Percentiles rank a stretch among this genome's conserved stretches.
Conservation (phyloP, 2,329 filamentous ascomycete species). For the Monosporascus cannonballus region DNA sequence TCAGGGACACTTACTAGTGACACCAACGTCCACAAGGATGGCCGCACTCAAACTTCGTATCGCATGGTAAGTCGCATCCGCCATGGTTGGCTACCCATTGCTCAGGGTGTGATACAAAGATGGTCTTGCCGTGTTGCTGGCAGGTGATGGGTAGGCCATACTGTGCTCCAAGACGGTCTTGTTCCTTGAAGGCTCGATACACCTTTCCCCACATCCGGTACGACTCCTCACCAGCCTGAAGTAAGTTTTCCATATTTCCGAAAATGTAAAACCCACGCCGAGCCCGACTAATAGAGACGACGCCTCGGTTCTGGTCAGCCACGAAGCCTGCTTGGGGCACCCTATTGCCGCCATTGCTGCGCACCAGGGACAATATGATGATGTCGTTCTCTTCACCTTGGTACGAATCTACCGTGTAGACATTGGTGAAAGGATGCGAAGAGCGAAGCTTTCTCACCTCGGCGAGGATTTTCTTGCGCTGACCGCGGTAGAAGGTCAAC, state of each 20-base stretch:
- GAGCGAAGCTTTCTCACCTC: slow-evolving; percentile 30
- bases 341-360: slow-evolving; percentile 51
- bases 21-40: slow-evolving; percentile 23
- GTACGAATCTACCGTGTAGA: slow-evolving; percentile 81
- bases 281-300: slow-evolving; percentile 62
- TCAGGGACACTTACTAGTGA: slow-evolving; percentile 22
- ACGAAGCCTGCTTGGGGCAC: slow-evolving; percentile 63
- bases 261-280: slow-evolving; percentile 79
- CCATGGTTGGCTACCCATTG: slow-evolving; percentile 40
- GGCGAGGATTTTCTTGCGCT: slow-evolving; percentile 59
- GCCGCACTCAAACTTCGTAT: slow-evolving; percentile 18
- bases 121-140: slow-evolving; percentile 46
- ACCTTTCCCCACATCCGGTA: slow-evolving; percentile 34
- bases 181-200: slow-evolving; percentile 32
- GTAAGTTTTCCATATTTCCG: slow-evolving; percentile 58
- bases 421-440: slow-evolving; percentile 40
- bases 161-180: slow-evolving; percentile 23
- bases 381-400: slow-evolving; percentile 89
- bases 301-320: slow-evolving; percentile 50
- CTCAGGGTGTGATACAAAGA: slow-evolving; percentile 43
- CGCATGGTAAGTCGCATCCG: slow-evolving; percentile 20
- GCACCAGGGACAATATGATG: slow-evolving; percentile 72
- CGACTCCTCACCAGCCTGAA: slow-evolving; percentile 38
- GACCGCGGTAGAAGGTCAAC: slow-evolving; percentile 83
- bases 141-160: slow-evolving; percentile 59